Conservation (phyloP, 2,329 filamentous ascomycete species). For the Sporothrix curviconia region DNA sequence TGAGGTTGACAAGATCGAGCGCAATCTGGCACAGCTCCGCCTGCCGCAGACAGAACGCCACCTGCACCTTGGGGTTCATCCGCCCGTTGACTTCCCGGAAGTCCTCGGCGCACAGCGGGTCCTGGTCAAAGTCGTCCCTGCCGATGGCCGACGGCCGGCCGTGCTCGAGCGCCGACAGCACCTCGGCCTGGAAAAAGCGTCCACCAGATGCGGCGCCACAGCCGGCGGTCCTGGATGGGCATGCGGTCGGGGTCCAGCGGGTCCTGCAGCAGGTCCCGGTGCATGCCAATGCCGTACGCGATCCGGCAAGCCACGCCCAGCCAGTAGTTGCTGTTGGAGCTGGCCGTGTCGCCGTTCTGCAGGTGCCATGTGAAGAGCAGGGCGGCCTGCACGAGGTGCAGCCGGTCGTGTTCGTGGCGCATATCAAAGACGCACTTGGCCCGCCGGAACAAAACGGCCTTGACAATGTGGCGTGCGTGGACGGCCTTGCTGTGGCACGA, state of each 20-base stretch:
- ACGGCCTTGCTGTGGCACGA: conserved; percentile 3
- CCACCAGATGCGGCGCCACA: conserved; percentile 33
- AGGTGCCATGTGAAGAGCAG: conserved; percentile 15
- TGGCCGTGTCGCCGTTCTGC: conserved; percentile 11
- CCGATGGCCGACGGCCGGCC: conserved; percentile 47
- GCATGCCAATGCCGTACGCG: conserved; percentile 10
- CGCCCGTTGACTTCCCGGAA: conserved; percentile 26
- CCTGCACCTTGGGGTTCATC: background rate
- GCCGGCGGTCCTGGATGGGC: conserved; percentile 9
- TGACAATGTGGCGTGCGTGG: conserved; percentile 12
- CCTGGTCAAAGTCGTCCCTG: conserved; percentile 45
- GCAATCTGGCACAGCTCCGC: conserved; percentile 11
- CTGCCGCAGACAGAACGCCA: background rate
- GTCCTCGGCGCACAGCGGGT: conserved; percentile 36
- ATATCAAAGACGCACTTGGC: conserved; percentile 15
- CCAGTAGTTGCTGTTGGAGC: conserved; percentile 13
- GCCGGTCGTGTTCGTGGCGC: conserved; percentile 14
- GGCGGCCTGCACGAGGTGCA: conserved; percentile 11
- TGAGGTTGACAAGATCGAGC: background rate
- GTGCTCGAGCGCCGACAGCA: conserved; percentile 33
- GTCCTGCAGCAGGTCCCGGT: conserved; percentile 12
- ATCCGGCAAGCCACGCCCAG: conserved; percentile 11
- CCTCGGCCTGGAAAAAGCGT: conserved; percentile 34
- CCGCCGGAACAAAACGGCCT: conserved; percentile 9
- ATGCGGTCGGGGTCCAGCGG: conserved; percentile 14